phyloP scores from a whole-genome alignment of 257 asterid species.

The Phtheirospermum japonicum region DNA sequence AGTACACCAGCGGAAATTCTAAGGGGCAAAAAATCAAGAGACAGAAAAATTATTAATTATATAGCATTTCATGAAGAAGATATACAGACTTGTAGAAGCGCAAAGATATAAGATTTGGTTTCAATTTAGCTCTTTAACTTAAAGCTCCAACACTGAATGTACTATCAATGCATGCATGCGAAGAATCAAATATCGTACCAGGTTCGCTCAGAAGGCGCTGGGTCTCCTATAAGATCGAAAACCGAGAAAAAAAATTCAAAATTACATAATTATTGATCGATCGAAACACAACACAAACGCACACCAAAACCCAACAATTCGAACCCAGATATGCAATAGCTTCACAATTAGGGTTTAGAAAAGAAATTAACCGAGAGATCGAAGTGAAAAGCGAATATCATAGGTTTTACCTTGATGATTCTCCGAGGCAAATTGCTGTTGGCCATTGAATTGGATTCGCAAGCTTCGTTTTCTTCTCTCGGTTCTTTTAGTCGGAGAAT shows the following conservation, averaged over 20 bases:
- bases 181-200: slow-evolving; percentile 38
- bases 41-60: not conserved
- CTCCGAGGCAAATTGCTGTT: slow-evolving; percentile 35
- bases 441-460: slow-evolving; percentile 35
- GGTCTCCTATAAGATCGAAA: slow-evolving; percentile 56
- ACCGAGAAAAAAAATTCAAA: not conserved
- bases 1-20: not conserved
- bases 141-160: too few relatives aligned
- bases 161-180: not conserved
- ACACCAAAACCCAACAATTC: not conserved
- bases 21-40: not conserved
- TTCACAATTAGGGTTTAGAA: slow-evolving; percentile 21
- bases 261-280: not conserved
- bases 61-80: not conserved
- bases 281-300: not conserved
- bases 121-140: too few relatives aligned
- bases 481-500: slow-evolving; percentile 29
- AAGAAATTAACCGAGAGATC: slow-evolving; percentile 40
- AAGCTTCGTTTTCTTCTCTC: not conserved
- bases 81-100: not conserved
- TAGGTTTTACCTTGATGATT: slow-evolving; percentile 44
- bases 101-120: not conserved
- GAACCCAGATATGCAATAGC: not conserved
- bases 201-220: slow-evolving; percentile 93
- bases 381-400: slow-evolving; percentile 36